A percentile compares a stretch with the other conserved stretches of the same genome.
phyloP scores from a whole-genome alignment of 768 basidiomycete genomes.

The Auricularia heimuer region DNA sequence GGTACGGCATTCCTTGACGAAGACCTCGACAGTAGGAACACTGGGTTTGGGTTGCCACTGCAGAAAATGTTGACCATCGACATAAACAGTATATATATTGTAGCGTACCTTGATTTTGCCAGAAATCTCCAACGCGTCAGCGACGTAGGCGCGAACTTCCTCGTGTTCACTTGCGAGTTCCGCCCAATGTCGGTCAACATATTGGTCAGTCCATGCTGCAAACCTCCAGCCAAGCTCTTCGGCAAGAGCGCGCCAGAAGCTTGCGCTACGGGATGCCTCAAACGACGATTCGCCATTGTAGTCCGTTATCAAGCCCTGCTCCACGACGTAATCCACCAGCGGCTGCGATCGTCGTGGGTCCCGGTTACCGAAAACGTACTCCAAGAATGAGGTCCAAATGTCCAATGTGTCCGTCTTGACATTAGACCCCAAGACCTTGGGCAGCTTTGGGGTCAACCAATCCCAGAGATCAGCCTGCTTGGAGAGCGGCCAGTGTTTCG shows the following conservation, averaged over 20 bases:
- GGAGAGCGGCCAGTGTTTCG: constrained; percentile 78
- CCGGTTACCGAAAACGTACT: constrained; percentile 68
- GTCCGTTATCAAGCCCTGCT: constrained; percentile 55
- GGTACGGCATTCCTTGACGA: constrained; percentile 58
- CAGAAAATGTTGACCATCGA: constrained; percentile 4
- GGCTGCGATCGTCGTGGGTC: constrained; percentile 80
- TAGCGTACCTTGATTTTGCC: constrained; percentile 56
- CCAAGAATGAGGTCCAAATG: constrained; percentile 72
- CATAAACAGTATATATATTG: not conserved
- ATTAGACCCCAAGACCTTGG: constrained; percentile 53
- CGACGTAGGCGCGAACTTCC: constrained; percentile 69
- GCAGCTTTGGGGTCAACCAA: constrained; percentile 67
- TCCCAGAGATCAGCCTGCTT: constrained; percentile 63
- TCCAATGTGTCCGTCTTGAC: constrained; percentile 74
- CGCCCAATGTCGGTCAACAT: constrained; percentile 57
- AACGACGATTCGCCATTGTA: constrained; percentile 78
- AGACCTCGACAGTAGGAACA: constrained; percentile 45
- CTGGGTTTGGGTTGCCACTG: constrained; percentile 62
- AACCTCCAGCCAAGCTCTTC: constrained; percentile 76
- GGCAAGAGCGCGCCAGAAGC: constrained; percentile 60
- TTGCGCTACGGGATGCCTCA: constrained; percentile 60
- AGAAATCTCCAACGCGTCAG: constrained; percentile 62
- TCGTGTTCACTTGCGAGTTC: constrained; percentile 72
- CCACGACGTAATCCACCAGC: constrained; percentile 62
- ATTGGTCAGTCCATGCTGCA: constrained; percentile 61